phyloP scores from a whole-genome alignment of 2,329 filamentous ascomycete species.

The Cryphonectria naterciae region DNA sequence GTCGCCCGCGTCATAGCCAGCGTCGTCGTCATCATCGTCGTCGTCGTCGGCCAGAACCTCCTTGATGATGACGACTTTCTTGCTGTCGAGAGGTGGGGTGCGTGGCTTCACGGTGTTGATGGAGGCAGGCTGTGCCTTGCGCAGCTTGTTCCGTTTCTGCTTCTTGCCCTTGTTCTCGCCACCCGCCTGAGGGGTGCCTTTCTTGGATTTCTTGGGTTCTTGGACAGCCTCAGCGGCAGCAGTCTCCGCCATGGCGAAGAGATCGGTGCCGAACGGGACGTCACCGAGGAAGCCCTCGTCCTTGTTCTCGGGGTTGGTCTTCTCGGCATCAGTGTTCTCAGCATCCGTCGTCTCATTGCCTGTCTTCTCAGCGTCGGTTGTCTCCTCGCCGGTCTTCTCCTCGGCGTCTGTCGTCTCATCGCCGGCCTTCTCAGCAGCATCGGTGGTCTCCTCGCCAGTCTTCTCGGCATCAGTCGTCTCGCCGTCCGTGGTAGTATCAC shows the following conservation, averaged over 20 bases:
- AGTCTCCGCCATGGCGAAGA: not conserved
- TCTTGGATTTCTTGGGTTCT: not conserved
- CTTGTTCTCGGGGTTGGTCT: slow-evolving; percentile 9
- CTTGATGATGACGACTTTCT: slow-evolving; percentile 26
- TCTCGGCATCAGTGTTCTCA: slow-evolving; percentile 14
- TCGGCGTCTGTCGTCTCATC: slow-evolving; percentile 12
- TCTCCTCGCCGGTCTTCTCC: slow-evolving; percentile 14
- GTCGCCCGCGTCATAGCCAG: slow-evolving; percentile 34
- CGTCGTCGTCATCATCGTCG: slow-evolving; percentile 31
- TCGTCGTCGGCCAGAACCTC: slow-evolving; percentile 33
- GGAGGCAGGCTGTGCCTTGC: not conserved
- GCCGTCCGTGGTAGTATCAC: slow-evolving; percentile 11
- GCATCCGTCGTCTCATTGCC: not conserved
- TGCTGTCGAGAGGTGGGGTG: slow-evolving; percentile 16
- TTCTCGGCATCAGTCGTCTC: slow-evolving; percentile 17
- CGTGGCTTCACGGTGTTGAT: not conserved
- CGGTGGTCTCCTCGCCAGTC: slow-evolving; percentile 10
- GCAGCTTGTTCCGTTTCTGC: not conserved
- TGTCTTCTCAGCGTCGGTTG: not conserved
- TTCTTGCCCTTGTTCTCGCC: slow-evolving; percentile 12
- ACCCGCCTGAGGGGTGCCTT: slow-evolving; percentile 23
- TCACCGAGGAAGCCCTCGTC: slow-evolving; percentile 11
- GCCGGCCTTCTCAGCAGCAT: slow-evolving; percentile 11
- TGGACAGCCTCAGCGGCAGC: not conserved
- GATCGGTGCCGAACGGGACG: not conserved